Conservation (phyloP, 495 filamentous ascomycete genomes). For the Aspergillus conjunctus region DNA sequence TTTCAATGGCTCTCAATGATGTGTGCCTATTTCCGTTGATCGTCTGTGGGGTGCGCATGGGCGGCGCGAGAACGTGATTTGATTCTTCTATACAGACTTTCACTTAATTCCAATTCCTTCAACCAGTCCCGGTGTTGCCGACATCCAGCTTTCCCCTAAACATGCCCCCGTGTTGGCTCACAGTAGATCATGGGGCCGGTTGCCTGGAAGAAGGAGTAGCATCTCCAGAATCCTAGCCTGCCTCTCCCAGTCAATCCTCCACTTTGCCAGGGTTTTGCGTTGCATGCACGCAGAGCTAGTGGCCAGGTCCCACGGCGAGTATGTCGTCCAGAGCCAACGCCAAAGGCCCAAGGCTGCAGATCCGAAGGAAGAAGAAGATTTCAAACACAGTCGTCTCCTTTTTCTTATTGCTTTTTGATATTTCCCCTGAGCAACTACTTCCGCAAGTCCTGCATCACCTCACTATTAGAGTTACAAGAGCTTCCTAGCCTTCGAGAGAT, state of each 20-base stretch:
- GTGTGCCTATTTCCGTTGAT: neutral
- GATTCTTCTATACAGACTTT: neutral
- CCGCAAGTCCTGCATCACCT: conserved; percentile 15
- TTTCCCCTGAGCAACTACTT: neutral
- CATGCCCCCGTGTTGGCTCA: conserved; percentile 12
- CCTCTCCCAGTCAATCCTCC: conserved; percentile 4
- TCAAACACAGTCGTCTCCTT: conserved; percentile 5
- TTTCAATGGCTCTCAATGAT: conserved; percentile 12
- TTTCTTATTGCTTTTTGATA: conserved; percentile 5
- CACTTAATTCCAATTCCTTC: conserved; percentile 4
- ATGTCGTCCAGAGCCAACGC: conserved; percentile 22
- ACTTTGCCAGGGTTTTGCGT: neutral
- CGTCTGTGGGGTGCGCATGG: conserved; percentile 7
- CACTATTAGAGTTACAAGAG: conserved; percentile 23
- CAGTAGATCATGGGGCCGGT: conserved; percentile 14
- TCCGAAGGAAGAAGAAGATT: conserved; percentile 10
- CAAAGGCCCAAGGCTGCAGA: conserved; percentile 23
- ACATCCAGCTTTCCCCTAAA: conserved; percentile 9
- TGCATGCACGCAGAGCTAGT: conserved; percentile 13
- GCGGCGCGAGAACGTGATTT: conserved; percentile 8
- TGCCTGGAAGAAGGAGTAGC: conserved; percentile 13
- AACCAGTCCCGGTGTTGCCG: conserved; percentile 17
- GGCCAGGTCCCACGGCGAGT: conserved; percentile 13
- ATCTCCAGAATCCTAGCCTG: neutral
- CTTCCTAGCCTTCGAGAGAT: conserved; percentile 13